Evolutionary conservation across 139 green algal genomes (phyloP).

Genomic region (Spirogloea muscicola): DNA sequence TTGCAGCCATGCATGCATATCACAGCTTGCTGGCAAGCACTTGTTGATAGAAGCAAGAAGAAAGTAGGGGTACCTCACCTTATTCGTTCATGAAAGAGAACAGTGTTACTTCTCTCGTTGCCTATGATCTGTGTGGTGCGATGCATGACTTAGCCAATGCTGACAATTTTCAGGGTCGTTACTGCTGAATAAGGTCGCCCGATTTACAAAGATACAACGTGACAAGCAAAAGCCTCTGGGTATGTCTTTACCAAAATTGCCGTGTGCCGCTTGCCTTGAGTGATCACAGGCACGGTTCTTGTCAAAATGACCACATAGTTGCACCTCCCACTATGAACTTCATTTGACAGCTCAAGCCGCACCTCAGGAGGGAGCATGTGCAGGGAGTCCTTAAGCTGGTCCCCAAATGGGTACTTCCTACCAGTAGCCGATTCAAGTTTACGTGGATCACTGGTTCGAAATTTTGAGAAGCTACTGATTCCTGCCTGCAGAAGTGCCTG

Average conservation of each 20-base stretch:
- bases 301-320: neutral
- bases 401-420: slow-evolving; percentile 37
- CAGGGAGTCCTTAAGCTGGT: slow-evolving; percentile 27
- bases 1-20: too few relatives aligned
- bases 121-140: neutral
- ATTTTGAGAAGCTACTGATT: slow-evolving; percentile 1
- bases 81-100: slow-evolving; percentile 11
- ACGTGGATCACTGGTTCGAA: slow-evolving; percentile 12
- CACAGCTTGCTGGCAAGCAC: too few relatives aligned
- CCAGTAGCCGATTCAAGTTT: slow-evolving; percentile 22
- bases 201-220: neutral
- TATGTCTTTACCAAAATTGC: neutral
- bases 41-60: too few relatives aligned
- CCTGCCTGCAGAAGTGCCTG: slow-evolving; percentile 26
- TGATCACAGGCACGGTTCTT: neutral
- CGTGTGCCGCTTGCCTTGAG: neutral
- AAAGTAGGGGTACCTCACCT: too few relatives aligned
- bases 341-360: neutral
- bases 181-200: neutral
- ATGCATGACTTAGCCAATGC: neutral
- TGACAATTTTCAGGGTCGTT: neutral
- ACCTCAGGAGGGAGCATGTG: slow-evolving; percentile 6
- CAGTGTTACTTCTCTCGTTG: slow-evolving; percentile 3
- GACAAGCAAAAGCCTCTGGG: neutral
- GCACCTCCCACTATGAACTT: neutral